Evolutionary conservation across 192 early-diverging fungal species (phyloP), one percentile per base, ranked within the genome.

Genomic region (Podochytrium sp.): DNA sequence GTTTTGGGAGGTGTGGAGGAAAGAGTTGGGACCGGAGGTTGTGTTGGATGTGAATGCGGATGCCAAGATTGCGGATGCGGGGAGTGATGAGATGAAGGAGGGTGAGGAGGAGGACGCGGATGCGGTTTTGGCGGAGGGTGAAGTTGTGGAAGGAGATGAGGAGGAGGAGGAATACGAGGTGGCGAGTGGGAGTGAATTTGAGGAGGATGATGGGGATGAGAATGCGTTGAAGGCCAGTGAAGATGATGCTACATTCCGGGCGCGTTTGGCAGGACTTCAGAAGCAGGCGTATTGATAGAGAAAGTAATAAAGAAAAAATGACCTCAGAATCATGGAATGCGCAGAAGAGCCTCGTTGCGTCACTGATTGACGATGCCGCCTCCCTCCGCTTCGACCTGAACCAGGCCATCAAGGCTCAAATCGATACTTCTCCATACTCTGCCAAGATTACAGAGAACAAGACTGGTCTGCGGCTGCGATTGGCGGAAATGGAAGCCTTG

Each of bases 91-190:
- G 18, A 67, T 68, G 30, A 75, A 65, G 7, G 71, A 66, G 0
- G 81, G 81, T 38, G 75, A 76, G 18, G 81, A 74, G 3, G 68
- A 38, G 0, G 64, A 64, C n/a, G 77, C 79, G 40, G 61, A 80
- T 33, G 71, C 78, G 27, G 76, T 75, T 16, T 73, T 82, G 34
- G 73, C 80, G 29, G 73, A 80, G 14, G 77, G 83, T 56, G 76
- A 81, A n/a, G 52, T 66, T 50, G 79, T 68, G 56, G 79, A 79
- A 23, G 72, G 73, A 33, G 82, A 79, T 7, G 78, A 81, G 29
- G 78, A 74, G 41, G 73, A 78, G 12, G 72, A 80, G 29, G 76
- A 49, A 12, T 32, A 35, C n/a, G 52, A 25, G n/a, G n/a, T n/a
- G n/a, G n/a, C n/a, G n/a, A n/a, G n/a, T n/a, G 33, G 51, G 52